Evolutionary conservation across 1,284 basidiomycete species (phyloP), one percentile per base, ranked within the genome.

Genomic region (Ganoderma leucocontextum): DNA sequence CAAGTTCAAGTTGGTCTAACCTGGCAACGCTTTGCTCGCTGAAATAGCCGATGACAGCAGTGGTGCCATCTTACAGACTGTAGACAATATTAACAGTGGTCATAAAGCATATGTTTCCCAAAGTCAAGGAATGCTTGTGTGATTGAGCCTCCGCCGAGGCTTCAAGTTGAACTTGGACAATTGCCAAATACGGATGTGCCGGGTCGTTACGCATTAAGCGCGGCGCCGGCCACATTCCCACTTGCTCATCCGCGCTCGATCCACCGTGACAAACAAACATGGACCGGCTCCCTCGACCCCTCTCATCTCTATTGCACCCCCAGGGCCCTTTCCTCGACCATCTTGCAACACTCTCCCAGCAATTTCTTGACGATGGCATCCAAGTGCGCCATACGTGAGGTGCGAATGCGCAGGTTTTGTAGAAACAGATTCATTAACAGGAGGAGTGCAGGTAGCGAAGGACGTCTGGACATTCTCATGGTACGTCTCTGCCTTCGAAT

Each of bases 391-490:
- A 65, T 60, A 39, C 64, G 64, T 9, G 64, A 65, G 64, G 64
- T 65, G 39, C 8, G 38, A 6, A 44, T 19, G 2, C n/a, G 17
- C 13, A 1, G 39, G n/a, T 35, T 29, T 5, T 55, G 22, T 29
- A 7, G 22, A 22, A 29, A n/a, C 47, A 5, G 29, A 19, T 22
- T 35, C 2, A 38, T 25, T 60, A 38, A 60, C 22, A 10, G 17
- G 15, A 25, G 35, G n/a, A 17, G 13, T 55, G 22, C 59, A 91
- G 91, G 89, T 93, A 60, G 77, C 81, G 8, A 84, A 84, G 68
- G 85, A 85, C 69, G 82, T 93, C n/a, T 92, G 89, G 90, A 93
- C 85, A 0, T 93, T 93, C 78, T 93, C 91, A 36, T 82, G 85
- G 91, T 91, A 33, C 39, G 66, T 47, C n/a, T n/a, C n/a, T n/a